Base-by-base conservation (phyloP, 805 yeast genomes). In the Lipomyces sp. region DNA sequence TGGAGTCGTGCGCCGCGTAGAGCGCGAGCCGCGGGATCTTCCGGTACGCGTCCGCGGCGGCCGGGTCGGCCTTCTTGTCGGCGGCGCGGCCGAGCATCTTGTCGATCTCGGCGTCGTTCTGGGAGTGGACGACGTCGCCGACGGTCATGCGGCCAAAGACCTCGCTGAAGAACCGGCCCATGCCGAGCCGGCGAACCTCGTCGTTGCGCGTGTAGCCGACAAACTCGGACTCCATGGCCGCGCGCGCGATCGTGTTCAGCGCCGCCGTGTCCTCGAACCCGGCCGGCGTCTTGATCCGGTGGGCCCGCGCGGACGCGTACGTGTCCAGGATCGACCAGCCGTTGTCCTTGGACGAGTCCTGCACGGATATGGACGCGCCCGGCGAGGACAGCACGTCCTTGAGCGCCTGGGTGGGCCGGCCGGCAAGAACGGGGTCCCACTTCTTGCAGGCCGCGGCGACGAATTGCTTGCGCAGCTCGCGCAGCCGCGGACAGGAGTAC, bases 1-100 rank as follows among this genome's bases (percentile, higher is more conserved):
- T 46, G 2, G 61, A 52, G 34, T 58, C 61, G 29, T 58, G 61
- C 14, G 61, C 61, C 5, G 53, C 61, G 24, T 58, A 58, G n/a
- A 58, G 28, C 3, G 54, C 60, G 22, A 57, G 34, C 35, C 42
- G 39, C 11, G 51, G 57, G 13, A 45, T 26, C 23, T 42, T 32
- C 18, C 46, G 18, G 21, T 26, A 19, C 28, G 16, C 35, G n/a
- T n/a, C n/a, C n/a, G n/a, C n/a, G n/a, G n/a, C n/a, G n/a, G n/a
- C n/a, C n/a, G n/a, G n/a, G n/a, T n/a, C n/a, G n/a, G n/a, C n/a
- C 14, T 40, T 10, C 22, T n/a, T 28, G 10, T 29, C 42, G 28
- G 23, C 22, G 14, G 19, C 11, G 14, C 28, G 22, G 11, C 49
- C 45, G 26, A 45, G 39, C 41, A 47, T 35, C 19, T 47, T 43